phyloP scores from a whole-genome alignment of 108 stramenopile species.

The Mediolabrus comicus region DNA sequence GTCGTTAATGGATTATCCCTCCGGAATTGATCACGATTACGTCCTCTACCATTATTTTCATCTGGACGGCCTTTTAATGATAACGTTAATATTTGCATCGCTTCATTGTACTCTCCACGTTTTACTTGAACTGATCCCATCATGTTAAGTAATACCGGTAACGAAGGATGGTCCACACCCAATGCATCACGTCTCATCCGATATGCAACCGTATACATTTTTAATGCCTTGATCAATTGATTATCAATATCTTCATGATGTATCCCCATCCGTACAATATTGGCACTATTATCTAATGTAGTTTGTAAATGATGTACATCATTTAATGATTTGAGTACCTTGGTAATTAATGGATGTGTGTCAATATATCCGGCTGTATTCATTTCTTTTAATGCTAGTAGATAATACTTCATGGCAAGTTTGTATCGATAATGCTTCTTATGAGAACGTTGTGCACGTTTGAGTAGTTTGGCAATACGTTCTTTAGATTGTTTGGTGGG shows the following conservation, averaged over 20 bases:
- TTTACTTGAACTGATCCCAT: slow-evolving; percentile 80
- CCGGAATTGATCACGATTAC: slow-evolving; percentile 7
- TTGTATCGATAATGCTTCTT: slow-evolving; percentile 66
- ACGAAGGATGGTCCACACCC: slow-evolving; percentile 65
- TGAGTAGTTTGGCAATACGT: slow-evolving; percentile 44
- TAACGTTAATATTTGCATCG: slow-evolving; percentile 79
- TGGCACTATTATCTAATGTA: slow-evolving; percentile 65
- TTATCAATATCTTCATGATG: slow-evolving; percentile 73
- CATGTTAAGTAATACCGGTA: slow-evolving; percentile 80
- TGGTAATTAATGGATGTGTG: slow-evolving; percentile 52
- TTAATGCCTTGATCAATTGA: slow-evolving; percentile 60
- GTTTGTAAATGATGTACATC: slow-evolving; percentile 72
- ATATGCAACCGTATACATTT: slow-evolving; percentile 87
- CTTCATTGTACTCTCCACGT: slow-evolving; percentile 70
- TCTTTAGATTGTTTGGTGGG: not conserved
- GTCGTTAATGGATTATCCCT: slow-evolving; percentile 40
- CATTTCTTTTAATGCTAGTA: slow-evolving; percentile 59
- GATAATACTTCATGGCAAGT: slow-evolving; percentile 72
- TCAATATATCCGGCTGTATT: slow-evolving; percentile 54
- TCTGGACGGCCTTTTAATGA: slow-evolving; percentile 56
- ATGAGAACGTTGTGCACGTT: slow-evolving; percentile 60
- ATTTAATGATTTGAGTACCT: slow-evolving; percentile 55
- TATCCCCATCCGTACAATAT: slow-evolving; percentile 85
- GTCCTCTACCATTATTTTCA: slow-evolving; percentile 18
- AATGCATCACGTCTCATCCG: slow-evolving; percentile 78